Conservation (phyloP, 306 rosid species). For the Cucurbita moschata region DNA sequence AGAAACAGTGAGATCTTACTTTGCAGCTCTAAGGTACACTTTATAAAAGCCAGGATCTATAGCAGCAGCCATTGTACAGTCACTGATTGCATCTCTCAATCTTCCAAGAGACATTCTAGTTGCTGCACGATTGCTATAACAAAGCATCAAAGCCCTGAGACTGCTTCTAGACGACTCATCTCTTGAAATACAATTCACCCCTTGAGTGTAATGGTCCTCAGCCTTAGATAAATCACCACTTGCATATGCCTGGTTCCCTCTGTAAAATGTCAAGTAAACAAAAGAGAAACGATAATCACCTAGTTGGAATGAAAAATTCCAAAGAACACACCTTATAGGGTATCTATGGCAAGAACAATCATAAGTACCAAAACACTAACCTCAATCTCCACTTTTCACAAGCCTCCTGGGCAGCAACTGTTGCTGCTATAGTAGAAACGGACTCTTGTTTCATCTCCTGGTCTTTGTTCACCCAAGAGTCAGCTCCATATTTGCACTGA, state of each 20-base stretch:
- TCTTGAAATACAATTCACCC: constrained; percentile 45
- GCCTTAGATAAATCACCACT: constrained; percentile 69
- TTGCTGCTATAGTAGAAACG: constrained; percentile 29
- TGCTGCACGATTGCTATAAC: constrained; percentile 98
- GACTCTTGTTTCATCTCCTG: constrained; percentile 31
- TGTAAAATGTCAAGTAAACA: constrained; percentile 26
- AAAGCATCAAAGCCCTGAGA: constrained; percentile 78
- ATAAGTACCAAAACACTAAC: constrained; percentile 27
- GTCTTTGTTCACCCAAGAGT: constrained; percentile 23
- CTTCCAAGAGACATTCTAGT: constrained; percentile 86
- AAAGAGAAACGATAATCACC: constrained; percentile 1
- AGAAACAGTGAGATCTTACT: constrained; percentile 38
- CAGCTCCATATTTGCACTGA: constrained; percentile 23
- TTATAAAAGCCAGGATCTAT: constrained; percentile 72
- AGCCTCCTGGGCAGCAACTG: constrained; percentile 56
- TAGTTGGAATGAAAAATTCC: background rate
- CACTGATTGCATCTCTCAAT: constrained; percentile 73
- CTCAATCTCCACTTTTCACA: constrained; percentile 92
- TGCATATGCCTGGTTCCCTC: constrained; percentile 90
- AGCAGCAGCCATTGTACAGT: constrained; percentile 65
- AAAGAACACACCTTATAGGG: background rate
- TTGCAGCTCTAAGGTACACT: constrained; percentile 92
- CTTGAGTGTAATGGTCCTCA: constrained; percentile 70
- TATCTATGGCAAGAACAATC: background rate
- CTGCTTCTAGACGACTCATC: constrained; percentile 57